Percentiles rank a stretch among this genome's conserved stretches.
phyloP scores from a whole-genome alignment of 768 basidiomycete species.

The Phylloporus sp. region DNA sequence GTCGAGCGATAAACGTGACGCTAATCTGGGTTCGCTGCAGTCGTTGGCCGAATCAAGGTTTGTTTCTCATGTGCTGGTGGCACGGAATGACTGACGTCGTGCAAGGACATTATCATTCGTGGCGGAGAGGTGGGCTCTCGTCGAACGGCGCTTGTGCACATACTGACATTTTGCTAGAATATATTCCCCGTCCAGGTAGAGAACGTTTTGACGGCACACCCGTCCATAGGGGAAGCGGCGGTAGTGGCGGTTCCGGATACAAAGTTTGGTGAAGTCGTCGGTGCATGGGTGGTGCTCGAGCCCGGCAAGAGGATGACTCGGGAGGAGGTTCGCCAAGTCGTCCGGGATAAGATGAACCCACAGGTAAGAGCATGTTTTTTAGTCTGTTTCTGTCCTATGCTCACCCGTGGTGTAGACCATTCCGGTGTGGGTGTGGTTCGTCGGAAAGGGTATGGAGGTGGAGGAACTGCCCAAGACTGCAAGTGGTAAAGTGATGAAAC shows the following conservation, averaged over 20 bases:
- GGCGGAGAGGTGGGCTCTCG: conserved; percentile 62
- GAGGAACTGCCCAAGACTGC: conserved; percentile 76
- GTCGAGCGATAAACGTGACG: neutral
- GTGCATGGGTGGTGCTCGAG: conserved; percentile 68
- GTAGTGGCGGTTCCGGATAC: conserved; percentile 66
- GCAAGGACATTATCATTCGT: conserved; percentile 76
- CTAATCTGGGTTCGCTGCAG: conserved; percentile 32
- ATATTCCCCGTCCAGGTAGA: conserved; percentile 84
- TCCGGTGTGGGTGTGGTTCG: conserved; percentile 80
- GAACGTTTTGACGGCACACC: conserved; percentile 56
- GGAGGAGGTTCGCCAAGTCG: conserved; percentile 50
- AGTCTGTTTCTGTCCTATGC: neutral
- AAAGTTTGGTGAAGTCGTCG: conserved; percentile 73
- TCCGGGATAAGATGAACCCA: conserved; percentile 64
- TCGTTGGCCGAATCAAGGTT: conserved; percentile 77
- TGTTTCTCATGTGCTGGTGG: neutral
- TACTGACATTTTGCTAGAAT: conserved; percentile 43
- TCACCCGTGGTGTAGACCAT: conserved; percentile 48
- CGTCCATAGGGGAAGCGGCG: conserved; percentile 63
- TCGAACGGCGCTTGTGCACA: neutral
- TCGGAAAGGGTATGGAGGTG: conserved; percentile 57
- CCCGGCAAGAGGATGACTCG: conserved; percentile 34
- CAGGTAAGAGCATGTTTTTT: conserved; percentile 46
- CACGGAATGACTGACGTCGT: conserved; percentile 1
- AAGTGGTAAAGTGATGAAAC: conserved; percentile 85